phyloP scores from a whole-genome alignment of 257 asterid genomes.

The Dorcoceras hygrometricum region DNA sequence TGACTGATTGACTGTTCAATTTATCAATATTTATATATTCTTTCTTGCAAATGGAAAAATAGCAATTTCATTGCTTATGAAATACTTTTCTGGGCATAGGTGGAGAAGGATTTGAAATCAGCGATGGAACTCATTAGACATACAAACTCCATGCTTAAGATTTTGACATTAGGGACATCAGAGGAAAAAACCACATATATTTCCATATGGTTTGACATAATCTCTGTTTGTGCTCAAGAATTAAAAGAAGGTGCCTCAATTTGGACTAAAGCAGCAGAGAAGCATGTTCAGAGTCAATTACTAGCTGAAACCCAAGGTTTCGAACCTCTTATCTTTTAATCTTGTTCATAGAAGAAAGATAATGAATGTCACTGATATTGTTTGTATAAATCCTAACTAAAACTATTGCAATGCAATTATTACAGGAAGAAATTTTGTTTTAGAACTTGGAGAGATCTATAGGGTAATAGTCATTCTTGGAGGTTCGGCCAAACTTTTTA shows the following conservation, averaged over 20 bases:
- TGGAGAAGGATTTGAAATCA: conserved; percentile 51
- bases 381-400: conserved; percentile 24
- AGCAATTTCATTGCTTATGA: conserved; percentile 17
- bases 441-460: conserved; percentile 75
- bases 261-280: conserved; percentile 58
- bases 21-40: conserved; percentile 20
- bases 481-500: conserved; percentile 65
- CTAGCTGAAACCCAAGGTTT: conserved; percentile 68
- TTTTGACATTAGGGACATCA: conserved; percentile 51
- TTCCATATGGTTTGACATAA: conserved; percentile 59
- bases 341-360: conserved; percentile 13
- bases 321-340: conserved; percentile 6
- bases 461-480: conserved; percentile 65
- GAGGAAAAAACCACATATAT: conserved; percentile 56
- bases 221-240: conserved; percentile 60
- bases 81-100: conserved; percentile 45
- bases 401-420: conserved; percentile 23
- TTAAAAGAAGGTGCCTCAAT: conserved; percentile 64
- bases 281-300: conserved; percentile 41
- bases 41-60: conserved; percentile 13
- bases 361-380: neutral
- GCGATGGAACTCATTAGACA: conserved; percentile 64
- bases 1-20: conserved; percentile 17
- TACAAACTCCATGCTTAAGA: conserved; percentile 53
- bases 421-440: conserved; percentile 57